Conservation (phyloP, 2,329 filamentous ascomycete species). For the Dactylonectria macrodidyma region DNA sequence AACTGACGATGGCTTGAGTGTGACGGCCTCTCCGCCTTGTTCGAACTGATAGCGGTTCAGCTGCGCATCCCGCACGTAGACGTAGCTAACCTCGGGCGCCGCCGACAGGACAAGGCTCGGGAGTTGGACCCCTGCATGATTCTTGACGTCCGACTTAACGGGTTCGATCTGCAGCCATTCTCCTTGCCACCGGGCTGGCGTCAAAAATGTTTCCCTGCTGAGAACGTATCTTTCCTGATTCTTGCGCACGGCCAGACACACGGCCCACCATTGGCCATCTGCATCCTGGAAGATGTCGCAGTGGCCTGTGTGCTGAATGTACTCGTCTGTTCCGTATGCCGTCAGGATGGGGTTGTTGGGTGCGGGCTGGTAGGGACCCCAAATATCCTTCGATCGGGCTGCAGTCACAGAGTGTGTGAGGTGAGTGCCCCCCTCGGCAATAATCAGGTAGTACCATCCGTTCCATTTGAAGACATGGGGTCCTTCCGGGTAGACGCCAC, state of each 20-base stretch:
- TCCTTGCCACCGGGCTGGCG: constrained; percentile 61
- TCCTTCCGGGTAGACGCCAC: constrained; percentile 51
- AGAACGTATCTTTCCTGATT: constrained; percentile 61
- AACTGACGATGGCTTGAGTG: neutral
- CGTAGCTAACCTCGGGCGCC: neutral
- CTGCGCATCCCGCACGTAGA: neutral
- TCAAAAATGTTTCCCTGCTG: constrained; percentile 67
- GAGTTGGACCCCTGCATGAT: too few species aligned
- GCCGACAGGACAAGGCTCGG: neutral
- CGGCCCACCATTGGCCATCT: constrained; percentile 60
- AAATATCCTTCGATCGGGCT: constrained; percentile 56
- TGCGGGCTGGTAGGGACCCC: constrained; percentile 60
- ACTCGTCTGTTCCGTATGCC: constrained; percentile 53
- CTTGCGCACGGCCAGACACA: constrained; percentile 21
- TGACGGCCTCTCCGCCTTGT: neutral
- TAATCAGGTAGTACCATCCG: constrained; percentile 64
- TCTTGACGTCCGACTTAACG: neutral
- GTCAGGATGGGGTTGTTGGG: constrained; percentile 62
- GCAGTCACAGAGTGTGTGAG: constrained; percentile 59
- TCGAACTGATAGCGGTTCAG: neutral
- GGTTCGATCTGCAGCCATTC: constrained; percentile 60
- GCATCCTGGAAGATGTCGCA: constrained; percentile 61
- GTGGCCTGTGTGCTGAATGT: constrained; percentile 62
- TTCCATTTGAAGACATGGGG: constrained; percentile 62
- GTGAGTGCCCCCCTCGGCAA: constrained; percentile 64